Evolutionary conservation across 768 basidiomycete genomes (phyloP).

Genomic region (Saitozyma sp.): DNA sequence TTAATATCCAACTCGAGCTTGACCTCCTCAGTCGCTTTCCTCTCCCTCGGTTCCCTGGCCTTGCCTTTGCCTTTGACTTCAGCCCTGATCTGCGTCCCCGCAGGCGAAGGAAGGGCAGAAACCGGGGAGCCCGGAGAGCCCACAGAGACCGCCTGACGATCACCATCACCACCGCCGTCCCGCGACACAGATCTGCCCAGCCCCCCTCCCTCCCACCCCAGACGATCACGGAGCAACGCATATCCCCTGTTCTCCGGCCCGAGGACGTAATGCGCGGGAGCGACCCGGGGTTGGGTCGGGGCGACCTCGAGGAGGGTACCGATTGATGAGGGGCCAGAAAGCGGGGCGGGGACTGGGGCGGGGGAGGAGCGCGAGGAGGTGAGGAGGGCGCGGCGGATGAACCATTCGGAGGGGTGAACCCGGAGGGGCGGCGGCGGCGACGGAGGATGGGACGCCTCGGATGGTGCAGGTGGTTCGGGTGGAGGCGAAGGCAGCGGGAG

Average conservation of each 20-base stretch:
- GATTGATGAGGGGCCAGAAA: constrained; percentile 22
- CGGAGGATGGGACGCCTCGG: background rate
- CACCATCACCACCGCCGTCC: background rate
- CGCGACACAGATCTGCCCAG: constrained; percentile 30
- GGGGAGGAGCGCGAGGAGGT: constrained; percentile 10
- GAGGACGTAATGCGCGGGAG: constrained; percentile 29
- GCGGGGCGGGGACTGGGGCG: background rate
- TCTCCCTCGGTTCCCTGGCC: no score
- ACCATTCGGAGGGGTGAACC: constrained; percentile 40
- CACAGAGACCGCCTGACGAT: no score
- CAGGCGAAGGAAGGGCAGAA: no score
- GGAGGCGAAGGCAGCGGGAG: background rate
- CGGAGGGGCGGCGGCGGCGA: constrained; percentile 14
- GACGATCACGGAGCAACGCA: constrained; percentile 27
- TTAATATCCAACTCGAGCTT: constrained; percentile 11
- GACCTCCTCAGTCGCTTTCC: background rate
- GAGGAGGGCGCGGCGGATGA: constrained; percentile 43
- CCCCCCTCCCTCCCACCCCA: constrained; percentile 47
- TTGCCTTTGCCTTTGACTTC: no score
- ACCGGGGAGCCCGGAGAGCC: no score
- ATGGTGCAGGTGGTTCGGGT: background rate
- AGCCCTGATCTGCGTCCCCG: no score
- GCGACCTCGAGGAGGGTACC: constrained; percentile 25
- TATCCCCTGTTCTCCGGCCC: constrained; percentile 47
- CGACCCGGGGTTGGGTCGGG: background rate